Conservation (phyloP, 495 filamentous ascomycete species). For the Talaromyces nanjingensis region DNA sequence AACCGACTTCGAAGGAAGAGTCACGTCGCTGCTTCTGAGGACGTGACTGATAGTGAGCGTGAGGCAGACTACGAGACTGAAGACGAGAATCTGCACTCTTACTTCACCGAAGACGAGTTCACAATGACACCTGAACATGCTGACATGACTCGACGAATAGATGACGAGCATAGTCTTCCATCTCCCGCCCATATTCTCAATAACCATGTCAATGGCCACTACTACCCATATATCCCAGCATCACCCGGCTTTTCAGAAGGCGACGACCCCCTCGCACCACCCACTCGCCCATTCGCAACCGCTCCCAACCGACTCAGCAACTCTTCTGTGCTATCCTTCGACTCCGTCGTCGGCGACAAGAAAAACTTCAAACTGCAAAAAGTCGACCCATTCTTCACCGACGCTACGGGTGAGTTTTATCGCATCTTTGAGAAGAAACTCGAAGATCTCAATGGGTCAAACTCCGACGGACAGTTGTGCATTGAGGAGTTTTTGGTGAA, state of each 20-base stretch:
- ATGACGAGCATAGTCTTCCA: conserved; percentile 4
- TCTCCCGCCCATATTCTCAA: not conserved
- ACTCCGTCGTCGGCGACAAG: conserved; percentile 53
- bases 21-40: conserved; percentile 22
- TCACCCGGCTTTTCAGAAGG: conserved; percentile 31
- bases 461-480: conserved; percentile 53
- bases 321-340: conserved; percentile 42
- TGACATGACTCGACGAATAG: conserved; percentile 24
- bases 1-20: conserved; percentile 28
- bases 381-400: conserved; percentile 66
- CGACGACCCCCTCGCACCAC: conserved; percentile 32
- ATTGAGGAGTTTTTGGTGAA: conserved; percentile 62
- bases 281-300: conserved; percentile 25
- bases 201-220: not conserved
- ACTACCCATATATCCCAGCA: conserved; percentile 22
- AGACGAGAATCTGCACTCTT: conserved; percentile 36
- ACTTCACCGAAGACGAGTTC: conserved; percentile 39
- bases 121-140: conserved; percentile 28
- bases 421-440: conserved; percentile 54
- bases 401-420: conserved; percentile 57
- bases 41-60: conserved; percentile 21
- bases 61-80: conserved; percentile 28
- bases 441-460: conserved; percentile 47
- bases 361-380: conserved; percentile 61
- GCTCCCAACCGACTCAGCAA: conserved; percentile 33